Percentiles rank a stretch among this genome's conserved stretches.
These are phyloP conservation scores for Xylaria arbuscula DNA, from an alignment of 2,329 filamentous ascomycete species.

Conservation along the genomic window DNA sequence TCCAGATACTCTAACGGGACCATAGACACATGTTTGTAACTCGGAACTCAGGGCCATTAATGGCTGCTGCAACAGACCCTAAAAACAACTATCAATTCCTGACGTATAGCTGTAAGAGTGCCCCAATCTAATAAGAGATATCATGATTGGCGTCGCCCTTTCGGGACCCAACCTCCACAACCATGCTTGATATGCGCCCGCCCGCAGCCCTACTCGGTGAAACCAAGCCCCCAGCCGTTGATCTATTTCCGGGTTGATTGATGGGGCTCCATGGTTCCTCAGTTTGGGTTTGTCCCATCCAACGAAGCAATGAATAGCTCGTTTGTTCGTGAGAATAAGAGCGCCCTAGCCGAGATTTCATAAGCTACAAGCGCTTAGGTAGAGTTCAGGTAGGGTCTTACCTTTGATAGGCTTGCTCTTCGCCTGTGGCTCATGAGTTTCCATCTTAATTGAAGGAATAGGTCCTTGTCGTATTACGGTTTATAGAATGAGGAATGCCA, in stretches of 20 bases:
- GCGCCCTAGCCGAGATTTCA: not conserved
- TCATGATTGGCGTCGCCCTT: not conserved
- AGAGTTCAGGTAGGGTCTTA: not conserved
- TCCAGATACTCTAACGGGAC: too few relatives aligned
- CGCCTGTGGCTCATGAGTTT: not conserved
- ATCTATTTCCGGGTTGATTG: not conserved
- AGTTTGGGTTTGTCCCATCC: not conserved
- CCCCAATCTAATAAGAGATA: not conserved
- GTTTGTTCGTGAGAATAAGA: not conserved
- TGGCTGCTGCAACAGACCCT: too few relatives aligned
- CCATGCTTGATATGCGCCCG: not conserved
- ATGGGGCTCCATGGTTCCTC: conserved; percentile 1
- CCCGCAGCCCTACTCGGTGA: not conserved
- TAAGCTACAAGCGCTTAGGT: not conserved
- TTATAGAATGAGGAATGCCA: not conserved
- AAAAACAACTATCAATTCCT: too few relatives aligned
- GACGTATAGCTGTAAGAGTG: not conserved
- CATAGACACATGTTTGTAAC: too few relatives aligned
- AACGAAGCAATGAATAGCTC: conserved; percentile 1
- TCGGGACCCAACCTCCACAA: not conserved
- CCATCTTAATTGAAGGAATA: not conserved
- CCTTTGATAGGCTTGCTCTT: not conserved
- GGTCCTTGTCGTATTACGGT: not conserved
- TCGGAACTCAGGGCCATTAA: too few relatives aligned
- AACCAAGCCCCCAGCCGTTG: not conserved